Evolutionary conservation across 2,329 filamentous ascomycete genomes (phyloP).

Genomic region (Colletotrichum sp.): DNA sequence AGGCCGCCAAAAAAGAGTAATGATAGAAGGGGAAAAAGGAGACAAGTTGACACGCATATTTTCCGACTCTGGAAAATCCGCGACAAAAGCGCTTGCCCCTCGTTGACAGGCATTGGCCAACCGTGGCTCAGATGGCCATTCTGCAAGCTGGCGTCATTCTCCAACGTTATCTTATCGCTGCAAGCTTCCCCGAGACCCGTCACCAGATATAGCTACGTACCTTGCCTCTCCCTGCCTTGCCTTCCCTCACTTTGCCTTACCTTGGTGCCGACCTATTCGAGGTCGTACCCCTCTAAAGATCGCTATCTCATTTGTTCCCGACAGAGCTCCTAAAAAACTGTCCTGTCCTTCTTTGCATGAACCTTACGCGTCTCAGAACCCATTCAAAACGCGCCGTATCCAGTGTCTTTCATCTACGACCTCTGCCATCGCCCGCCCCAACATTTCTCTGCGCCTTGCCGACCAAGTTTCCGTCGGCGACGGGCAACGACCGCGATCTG

Average conservation of each 20-base stretch:
- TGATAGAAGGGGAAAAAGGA: too few relatives aligned
- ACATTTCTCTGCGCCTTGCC: background rate
- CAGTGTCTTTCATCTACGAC: background rate
- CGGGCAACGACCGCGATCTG: background rate
- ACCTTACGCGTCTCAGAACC: background rate
- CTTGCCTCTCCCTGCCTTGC: background rate
- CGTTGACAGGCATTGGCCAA: background rate
- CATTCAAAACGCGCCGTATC: background rate
- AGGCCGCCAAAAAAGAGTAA: background rate
- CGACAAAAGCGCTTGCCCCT: background rate
- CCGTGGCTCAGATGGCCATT: background rate
- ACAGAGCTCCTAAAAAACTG: background rate
- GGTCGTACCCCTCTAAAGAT: background rate
- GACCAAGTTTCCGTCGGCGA: background rate
- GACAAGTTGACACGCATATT: too few relatives aligned
- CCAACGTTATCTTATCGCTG: background rate
- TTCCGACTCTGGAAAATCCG: background rate
- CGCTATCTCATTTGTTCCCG: background rate
- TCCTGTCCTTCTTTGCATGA: background rate
- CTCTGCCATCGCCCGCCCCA: background rate
- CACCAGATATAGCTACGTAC: background rate
- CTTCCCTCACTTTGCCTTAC: background rate
- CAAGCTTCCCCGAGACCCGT: background rate
- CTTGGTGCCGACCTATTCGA: background rate
- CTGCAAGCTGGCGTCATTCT: slow-evolving; percentile 5